A percentile compares a stretch with the other conserved stretches of the same genome.
Evolutionary conservation across 306 rosid species (phyloP).

Genomic region (Abrus pulchellus): DNA sequence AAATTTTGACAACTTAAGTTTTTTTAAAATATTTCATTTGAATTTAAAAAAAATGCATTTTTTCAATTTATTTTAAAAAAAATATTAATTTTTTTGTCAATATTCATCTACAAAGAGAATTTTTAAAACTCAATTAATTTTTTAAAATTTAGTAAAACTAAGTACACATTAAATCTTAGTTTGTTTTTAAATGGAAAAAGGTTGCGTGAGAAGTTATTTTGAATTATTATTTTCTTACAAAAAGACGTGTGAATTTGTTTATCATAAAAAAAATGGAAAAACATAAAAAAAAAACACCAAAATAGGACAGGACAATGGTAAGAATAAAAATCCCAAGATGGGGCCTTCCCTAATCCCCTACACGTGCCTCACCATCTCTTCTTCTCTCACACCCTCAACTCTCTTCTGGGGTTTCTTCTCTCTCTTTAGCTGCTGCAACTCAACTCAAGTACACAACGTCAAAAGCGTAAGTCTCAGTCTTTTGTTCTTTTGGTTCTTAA

Average conservation of each 20-base stretch:
- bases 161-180: not conserved
- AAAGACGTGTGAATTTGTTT: not conserved
- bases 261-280: not conserved
- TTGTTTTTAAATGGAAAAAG: not conserved
- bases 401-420: conserved; percentile 49
- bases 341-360: conserved; percentile 49
- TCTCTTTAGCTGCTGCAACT: conserved; percentile 34
- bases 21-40: not conserved
- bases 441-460: conserved; percentile 39
- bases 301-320: not conserved
- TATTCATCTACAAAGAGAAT: not conserved
- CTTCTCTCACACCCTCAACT: conserved; percentile 43
- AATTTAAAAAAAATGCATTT: not conserved
- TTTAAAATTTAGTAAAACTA: not conserved
- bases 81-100: not conserved
- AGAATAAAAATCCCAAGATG: not conserved
- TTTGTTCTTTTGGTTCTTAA: conserved; percentile 20
- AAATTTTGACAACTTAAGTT: too few relatives aligned
- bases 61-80: not conserved
- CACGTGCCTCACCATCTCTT: conserved; percentile 53
- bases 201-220: not conserved
- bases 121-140: not conserved
- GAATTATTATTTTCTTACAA: not conserved
- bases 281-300: not conserved
- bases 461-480: conserved; percentile 24